Evolutionary conservation across 768 basidiomycete genomes (phyloP).

Genomic region (Sarcodon aspratus): DNA sequence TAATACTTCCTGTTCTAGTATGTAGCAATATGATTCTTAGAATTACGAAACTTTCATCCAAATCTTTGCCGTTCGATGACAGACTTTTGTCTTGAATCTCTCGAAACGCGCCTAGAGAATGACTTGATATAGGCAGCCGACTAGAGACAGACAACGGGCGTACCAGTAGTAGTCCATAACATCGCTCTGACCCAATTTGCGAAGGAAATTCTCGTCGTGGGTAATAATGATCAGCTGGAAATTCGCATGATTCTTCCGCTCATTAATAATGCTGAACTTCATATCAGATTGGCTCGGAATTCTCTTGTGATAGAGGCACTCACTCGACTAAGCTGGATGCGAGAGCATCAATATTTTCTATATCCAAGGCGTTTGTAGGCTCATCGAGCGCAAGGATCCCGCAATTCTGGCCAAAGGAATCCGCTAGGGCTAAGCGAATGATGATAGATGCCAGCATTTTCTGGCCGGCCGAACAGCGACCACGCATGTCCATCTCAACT

Average conservation of each 20-base stretch:
- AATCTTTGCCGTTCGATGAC: constrained; percentile 63
- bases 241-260: constrained; percentile 78
- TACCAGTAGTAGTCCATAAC: constrained; percentile 97
- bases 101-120: constrained; percentile 56
- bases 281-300: background rate
- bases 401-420: constrained; percentile 96
- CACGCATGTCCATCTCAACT: constrained; percentile 99
- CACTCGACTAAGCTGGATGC: constrained; percentile 89
- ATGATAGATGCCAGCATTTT: constrained; percentile 98
- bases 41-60: constrained; percentile 24
- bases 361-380: constrained; percentile 94
- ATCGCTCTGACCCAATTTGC: constrained; percentile 78
- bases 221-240: constrained; percentile 98
- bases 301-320: constrained; percentile 17
- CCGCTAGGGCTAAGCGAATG: constrained; percentile 92
- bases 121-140: background rate
- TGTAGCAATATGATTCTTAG: constrained; percentile 30
- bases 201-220: constrained; percentile 92
- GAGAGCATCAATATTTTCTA: constrained; percentile 91
- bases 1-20: too few species aligned
- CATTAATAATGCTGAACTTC: constrained; percentile 76
- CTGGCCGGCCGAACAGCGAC: constrained; percentile 95
- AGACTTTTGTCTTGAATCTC: constrained; percentile 59
- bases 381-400: constrained; percentile 97
- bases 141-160: constrained; percentile 11